Percentiles rank a stretch among this genome's conserved stretches.
Conservation (phyloP, 2,329 filamentous ascomycete genomes). For the Calonectria pteridis region DNA sequence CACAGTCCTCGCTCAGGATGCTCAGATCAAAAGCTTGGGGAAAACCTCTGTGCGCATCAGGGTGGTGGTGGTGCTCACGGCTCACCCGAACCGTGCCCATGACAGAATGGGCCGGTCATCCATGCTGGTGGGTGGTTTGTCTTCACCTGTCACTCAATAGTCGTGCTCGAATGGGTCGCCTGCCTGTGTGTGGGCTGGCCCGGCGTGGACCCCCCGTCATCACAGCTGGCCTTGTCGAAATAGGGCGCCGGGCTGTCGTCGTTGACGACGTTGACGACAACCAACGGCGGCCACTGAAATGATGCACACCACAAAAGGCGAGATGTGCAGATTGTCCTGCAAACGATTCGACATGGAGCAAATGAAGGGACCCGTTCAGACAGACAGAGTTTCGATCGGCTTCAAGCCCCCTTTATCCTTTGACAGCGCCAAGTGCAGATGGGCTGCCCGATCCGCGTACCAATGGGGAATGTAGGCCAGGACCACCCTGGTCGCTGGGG, state of each 20-base stretch:
- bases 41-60: slow-evolving; percentile 18
- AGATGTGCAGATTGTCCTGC: slow-evolving; percentile 2
- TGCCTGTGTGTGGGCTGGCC: not conserved
- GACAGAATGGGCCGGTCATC: slow-evolving; percentile 14
- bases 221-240: not conserved
- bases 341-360: slow-evolving; percentile 12
- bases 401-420: slow-evolving; percentile 19
- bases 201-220: not conserved
- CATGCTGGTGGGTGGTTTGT: slow-evolving; percentile 11
- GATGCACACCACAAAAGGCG: slow-evolving; percentile 1
- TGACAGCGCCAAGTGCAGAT: slow-evolving; percentile 23
- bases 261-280: not conserved
- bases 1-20: not conserved
- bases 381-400: slow-evolving; percentile 19
- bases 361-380: not conserved
- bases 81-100: slow-evolving; percentile 31
- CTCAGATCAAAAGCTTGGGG: not conserved
- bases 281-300: not conserved
- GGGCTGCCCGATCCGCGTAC: slow-evolving; percentile 17
- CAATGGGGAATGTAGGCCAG: not conserved
- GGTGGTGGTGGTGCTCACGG: slow-evolving; percentile 23
- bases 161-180: not conserved
- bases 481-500: not conserved
- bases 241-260: not conserved
- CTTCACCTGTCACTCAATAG: slow-evolving; percentile 16